Conservation (phyloP, 257 asterid genomes). For the Solanum clarkiae region DNA sequence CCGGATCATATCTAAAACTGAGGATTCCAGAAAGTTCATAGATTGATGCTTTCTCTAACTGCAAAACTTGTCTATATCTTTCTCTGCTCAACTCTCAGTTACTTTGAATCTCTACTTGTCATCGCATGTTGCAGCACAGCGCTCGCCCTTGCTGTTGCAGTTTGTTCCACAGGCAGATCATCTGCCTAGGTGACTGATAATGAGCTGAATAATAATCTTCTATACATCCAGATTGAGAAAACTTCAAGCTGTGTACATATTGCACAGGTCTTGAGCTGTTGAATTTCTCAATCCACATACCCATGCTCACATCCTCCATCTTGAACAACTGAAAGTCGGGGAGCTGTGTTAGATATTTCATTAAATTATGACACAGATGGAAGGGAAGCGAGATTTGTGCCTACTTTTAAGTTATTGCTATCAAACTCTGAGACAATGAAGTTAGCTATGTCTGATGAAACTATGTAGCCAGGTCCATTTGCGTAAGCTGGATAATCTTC, state of each 20-base stretch:
- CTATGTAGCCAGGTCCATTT: slow-evolving; percentile 91
- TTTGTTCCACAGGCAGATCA: slow-evolving; percentile 85
- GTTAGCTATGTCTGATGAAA: slow-evolving; percentile 80
- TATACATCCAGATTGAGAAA: slow-evolving; percentile 84
- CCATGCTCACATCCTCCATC: slow-evolving; percentile 98
- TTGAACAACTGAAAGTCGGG: slow-evolving; percentile 53
- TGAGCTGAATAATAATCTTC: slow-evolving; percentile 79
- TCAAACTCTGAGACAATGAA: slow-evolving; percentile 56
- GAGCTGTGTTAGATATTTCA: neutral
- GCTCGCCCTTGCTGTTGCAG: slow-evolving; percentile 44
- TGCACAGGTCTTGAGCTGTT: slow-evolving; percentile 48
- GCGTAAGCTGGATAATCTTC: slow-evolving; percentile 92
- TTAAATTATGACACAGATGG: neutral
- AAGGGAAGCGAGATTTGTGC: neutral
- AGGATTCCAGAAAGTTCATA: slow-evolving; percentile 19
- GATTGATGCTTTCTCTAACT: slow-evolving; percentile 11
- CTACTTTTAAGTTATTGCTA: slow-evolving; percentile 55
- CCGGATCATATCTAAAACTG: slow-evolving; percentile 4
- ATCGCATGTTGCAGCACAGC: slow-evolving; percentile 79
- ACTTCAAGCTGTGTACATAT: slow-evolving; percentile 76
- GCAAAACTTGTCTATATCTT: slow-evolving; percentile 29
- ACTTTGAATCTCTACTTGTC: slow-evolving; percentile 5
- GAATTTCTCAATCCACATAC: slow-evolving; percentile 85
- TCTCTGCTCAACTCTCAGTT: neutral
- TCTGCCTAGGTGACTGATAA: slow-evolving; percentile 89